Evolutionary conservation across 1,284 basidiomycete species (phyloP).

Genomic region (Apiotrichum gracile): DNA sequence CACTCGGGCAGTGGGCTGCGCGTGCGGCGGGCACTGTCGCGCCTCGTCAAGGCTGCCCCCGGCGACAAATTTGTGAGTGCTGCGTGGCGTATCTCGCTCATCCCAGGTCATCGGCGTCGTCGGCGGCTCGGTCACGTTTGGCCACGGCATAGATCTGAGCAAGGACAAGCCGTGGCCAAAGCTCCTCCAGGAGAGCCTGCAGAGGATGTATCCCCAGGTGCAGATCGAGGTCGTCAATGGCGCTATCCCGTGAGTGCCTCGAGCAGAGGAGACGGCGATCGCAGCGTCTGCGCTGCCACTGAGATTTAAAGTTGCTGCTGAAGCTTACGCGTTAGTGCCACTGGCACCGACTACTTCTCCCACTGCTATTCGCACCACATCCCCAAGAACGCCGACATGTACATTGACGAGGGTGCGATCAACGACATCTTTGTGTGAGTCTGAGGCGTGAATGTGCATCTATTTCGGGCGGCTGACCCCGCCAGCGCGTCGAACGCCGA

Average conservation of each 20-base stretch:
- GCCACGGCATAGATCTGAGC: no score
- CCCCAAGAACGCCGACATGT: slow-evolving; percentile 1
- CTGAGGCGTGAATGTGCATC: no score
- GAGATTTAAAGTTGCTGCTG: no score
- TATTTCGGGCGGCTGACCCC: no score
- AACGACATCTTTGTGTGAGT: slow-evolving; percentile 5
- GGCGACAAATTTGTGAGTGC: not conserved
- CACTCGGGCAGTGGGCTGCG: slow-evolving; percentile 2
- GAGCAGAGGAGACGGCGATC: no score
- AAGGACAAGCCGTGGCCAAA: no score
- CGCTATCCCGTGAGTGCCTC: not conserved
- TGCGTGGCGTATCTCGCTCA: no score
- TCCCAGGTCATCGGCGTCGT: no score
- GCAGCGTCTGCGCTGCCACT: no score
- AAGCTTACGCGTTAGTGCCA: not conserved
- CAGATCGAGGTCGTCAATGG: not conserved
- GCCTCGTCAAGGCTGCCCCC: not conserved
- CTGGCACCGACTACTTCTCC: slow-evolving; percentile 6
- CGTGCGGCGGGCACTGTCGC: not conserved
- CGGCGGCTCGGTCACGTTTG: no score
- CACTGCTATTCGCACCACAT: slow-evolving; percentile 5
- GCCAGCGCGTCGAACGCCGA: no score
- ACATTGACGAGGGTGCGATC: slow-evolving; percentile 5
- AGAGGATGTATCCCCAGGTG: not conserved
- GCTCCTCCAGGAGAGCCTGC: not conserved